Base-by-base conservation (phyloP, 257 asterid species). In the Nicotiana tomentosiformis region DNA sequence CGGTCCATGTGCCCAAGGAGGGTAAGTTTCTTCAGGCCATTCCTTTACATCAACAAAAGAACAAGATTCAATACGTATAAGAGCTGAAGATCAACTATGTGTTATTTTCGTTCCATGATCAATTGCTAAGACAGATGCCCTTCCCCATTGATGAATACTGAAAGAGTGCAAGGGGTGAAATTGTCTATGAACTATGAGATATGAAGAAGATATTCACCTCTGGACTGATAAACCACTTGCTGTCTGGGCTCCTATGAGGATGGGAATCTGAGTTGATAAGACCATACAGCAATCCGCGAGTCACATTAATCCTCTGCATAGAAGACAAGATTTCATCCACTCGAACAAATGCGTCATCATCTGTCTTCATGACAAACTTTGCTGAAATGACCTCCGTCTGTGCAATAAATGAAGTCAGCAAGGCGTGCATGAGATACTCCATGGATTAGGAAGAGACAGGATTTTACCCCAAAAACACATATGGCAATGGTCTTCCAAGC, bases 1-100 rank as follows among this genome's bases (percentile, higher is more conserved):
- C 5, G 98, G 99, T 84, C 98, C 98, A 81, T 91, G 95, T 33
- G 98, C 98, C 93, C 93, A 96, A 70, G 98, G 98, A 69, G 99
- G 99, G 85, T 96, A 94, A 55, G 72, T 77, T 62, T 94, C 98
- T 11, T 91, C 92, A 60, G 92, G 89, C 98, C 98, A 96, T 89
- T 96, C 99, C 99, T 96, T 57, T 33, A 88, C 39, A 74, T 74
- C 80, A 76, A 76, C 16, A 51, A 29, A 43, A 26, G 62, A 65
- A 78, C 83, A 51, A 86, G 86, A 88, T 81, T 43, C 64, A 62
- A 46, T 70, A 58, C 32, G 8, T 43, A 67, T 55, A 55, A 62
- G 68, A 49, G 46, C n/a, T 4, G 10, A 4, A 77, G 4, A n/a
- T 69, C 14, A 57, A 72, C 4, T 14, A 49, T 23, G 62, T 14